phyloP scores from a whole-genome alignment of 345 rosid species.

The Carallia brachiata region DNA sequence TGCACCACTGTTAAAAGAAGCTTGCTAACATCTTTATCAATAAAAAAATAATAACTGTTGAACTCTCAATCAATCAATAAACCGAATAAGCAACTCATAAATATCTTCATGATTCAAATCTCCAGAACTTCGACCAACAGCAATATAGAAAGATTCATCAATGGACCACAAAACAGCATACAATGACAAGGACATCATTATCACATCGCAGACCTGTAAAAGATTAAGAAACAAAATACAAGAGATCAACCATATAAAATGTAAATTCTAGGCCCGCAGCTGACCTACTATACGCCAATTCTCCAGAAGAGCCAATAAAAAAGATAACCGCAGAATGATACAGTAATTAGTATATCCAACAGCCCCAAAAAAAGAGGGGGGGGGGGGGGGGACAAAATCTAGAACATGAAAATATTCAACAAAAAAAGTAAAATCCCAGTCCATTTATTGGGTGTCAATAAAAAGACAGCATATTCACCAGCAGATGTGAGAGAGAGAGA shows the following conservation, averaged over 20 bases:
- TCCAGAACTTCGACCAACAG: slow-evolving; percentile 19
- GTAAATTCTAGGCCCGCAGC: neutral
- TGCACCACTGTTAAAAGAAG: neutral
- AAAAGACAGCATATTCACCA: neutral
- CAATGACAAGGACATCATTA: slow-evolving; percentile 20
- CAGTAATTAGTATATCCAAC: no score
- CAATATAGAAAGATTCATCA: slow-evolving; percentile 26
- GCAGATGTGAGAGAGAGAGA: no score
- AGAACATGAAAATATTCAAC: neutral
- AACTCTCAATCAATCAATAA: slow-evolving; percentile 53
- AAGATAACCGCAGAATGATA: neutral
- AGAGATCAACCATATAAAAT: neutral
- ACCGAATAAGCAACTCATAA: slow-evolving; percentile 51
- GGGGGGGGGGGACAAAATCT: neutral
- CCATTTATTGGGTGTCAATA: neutral
- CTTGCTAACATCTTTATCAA: slow-evolving; percentile 11
- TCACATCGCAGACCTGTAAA: slow-evolving; percentile 30
- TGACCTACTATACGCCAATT: no score
- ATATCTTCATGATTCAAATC: slow-evolving; percentile 52
- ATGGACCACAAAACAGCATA: slow-evolving; percentile 16
- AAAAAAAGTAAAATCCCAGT: neutral
- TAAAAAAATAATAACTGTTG: neutral
- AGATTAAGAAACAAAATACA: neutral
- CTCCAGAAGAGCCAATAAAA: neutral
- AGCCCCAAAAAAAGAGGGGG: no score